Evolutionary conservation across 352 stramenopile species (phyloP), one percentile per base, ranked within the genome.

Genomic region (Globisporangium apiculatum): DNA sequence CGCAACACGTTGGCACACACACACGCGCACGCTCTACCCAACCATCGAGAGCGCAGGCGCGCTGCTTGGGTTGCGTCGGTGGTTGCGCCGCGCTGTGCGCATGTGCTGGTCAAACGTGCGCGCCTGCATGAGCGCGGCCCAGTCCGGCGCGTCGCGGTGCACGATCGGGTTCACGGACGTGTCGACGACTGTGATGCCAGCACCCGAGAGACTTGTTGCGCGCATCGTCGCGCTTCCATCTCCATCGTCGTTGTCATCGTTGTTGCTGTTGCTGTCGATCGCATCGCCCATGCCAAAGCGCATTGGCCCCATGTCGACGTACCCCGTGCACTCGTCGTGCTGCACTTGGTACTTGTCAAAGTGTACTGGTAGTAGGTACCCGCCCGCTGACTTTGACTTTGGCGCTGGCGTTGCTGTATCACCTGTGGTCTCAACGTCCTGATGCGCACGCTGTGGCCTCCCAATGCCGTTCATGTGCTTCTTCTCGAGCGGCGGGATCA

Each of bases 41-140:
- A 57, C 35, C 51, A 75, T 64, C 18, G 66, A 67, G 17, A 69
- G 52, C 36, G 56, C 64, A 2, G 79, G 71, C 12, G 83, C 48
- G 48, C 52, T 76, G 65, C 49, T 70, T 5, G 46, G 50, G 38
- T 80, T 81, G 37, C 62, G 76, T 2, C 81, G 75, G 24, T 89
- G 65, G 38, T 81, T 87, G 51, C 81, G 72, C n/a, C 81, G 64
- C 37, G 74, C 67, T 15, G 77, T 62, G 43, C 70, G 75, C 81
- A 91, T 91, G 60, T 91, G 78, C 11, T 66, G 78, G 42, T 87
- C 76, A 59, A 91, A 91, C 56, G 89, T 91, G 47, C 64, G 71
- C 35, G 66, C 58, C n/a, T 88, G 76, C 2, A 79, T 57, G 36
- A 76, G 60, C 12, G 65, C 58, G 9, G 80, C 73, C 48, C 75